phyloP scores from a whole-genome alignment of 169 alveolate species.

The Plasmodium vinckei region DNA sequence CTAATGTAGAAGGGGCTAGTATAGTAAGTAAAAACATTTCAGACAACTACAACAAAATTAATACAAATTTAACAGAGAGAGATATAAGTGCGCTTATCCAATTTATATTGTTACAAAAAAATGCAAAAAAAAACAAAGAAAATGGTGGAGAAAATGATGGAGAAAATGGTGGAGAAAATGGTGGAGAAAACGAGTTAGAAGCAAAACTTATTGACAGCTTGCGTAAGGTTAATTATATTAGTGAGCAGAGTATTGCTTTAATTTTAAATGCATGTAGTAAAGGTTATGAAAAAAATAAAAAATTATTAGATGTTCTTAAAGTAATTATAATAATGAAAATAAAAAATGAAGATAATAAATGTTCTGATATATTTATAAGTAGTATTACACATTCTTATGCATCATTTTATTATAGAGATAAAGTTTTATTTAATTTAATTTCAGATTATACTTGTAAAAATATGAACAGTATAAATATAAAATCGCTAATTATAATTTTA shows the following conservation, averaged over 20 bases:
- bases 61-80: conserved; percentile 34
- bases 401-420: conserved; percentile 57
- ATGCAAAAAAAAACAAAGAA: background rate
- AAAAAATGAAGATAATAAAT: conserved; percentile 46
- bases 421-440: conserved; percentile 21
- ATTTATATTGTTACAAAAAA: conserved; percentile 9
- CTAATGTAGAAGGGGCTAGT: background rate
- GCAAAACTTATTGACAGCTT: conserved; percentile 22
- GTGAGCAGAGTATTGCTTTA: conserved; percentile 75
- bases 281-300: conserved; percentile 25
- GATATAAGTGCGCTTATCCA: conserved; percentile 49
- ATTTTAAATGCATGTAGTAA: conserved; percentile 67
- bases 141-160: background rate
- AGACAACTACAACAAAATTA: background rate
- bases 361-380: conserved; percentile 73
- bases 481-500: conserved; percentile 31
- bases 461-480: conserved; percentile 23
- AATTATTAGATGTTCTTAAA: conserved; percentile 37
- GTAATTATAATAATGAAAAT: conserved; percentile 48
- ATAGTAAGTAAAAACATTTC: background rate
- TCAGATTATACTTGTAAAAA: conserved; percentile 33
- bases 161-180: background rate
- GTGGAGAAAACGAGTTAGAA: background rate
- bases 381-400: conserved; percentile 72
- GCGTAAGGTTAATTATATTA: conserved; percentile 32